Evolutionary conservation across 176 grass and related monocot species (phyloP).

Genomic region (barley (Hordeum vulgare)): MorexV3_pseudomolecules_assembly NC_058520.1:7846694-7847193

Average conservation of each 20-base stretch:
- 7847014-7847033: background rate
- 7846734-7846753: conserved; percentile 5
- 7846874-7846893: conserved; percentile 65
- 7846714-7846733: background rate
- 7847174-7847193: conserved; percentile 61
- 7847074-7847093: conserved; percentile 23
- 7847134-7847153: conserved; percentile 32
- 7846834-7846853: conserved; percentile 77
- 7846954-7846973: conserved; percentile 69
- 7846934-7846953: conserved; percentile 52
- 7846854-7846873: conserved; percentile 61
- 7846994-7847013: background rate
- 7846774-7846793: conserved; percentile 55
- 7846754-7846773: conserved; percentile 38
- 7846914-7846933: conserved; percentile 66
- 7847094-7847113: conserved; percentile 50
- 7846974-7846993: background rate
- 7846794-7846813: conserved; percentile 65
- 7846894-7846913: conserved; percentile 45
- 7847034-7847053: background rate
- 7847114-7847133: conserved; percentile 15
- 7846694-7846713: background rate
- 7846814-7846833: conserved; percentile 36
- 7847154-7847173: conserved; percentile 32
- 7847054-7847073: background rate